Evolutionary conservation across 140 eudicot genomes (phyloP).

Genomic region (Eryngium alpinum): DNA sequence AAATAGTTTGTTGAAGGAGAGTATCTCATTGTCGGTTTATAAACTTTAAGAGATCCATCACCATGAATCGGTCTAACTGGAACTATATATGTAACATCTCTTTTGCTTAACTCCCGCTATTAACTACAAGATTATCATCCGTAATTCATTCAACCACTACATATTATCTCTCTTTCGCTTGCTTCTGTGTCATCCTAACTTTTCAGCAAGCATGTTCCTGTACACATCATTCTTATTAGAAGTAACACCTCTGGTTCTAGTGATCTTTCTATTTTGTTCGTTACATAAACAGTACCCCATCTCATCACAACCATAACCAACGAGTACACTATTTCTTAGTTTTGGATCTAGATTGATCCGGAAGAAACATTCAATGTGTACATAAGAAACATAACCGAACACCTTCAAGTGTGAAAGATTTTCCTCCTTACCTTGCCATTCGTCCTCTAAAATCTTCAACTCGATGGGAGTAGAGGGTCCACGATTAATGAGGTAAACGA

Average conservation of each 20-base stretch:
- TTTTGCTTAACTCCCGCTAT: neutral
- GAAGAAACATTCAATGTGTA: neutral
- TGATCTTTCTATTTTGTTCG: neutral
- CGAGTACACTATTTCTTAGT: neutral
- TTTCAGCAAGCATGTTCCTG: neutral
- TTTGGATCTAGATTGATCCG: neutral
- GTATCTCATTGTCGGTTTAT: no score
- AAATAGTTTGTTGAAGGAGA: no score
- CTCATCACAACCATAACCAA: neutral
- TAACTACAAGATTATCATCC: neutral
- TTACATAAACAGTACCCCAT: neutral
- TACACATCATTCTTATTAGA: neutral
- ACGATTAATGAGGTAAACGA: neutral
- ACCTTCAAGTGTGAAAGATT: neutral
- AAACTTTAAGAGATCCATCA: no score
- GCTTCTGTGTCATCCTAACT: neutral
- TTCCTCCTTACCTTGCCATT: neutral
- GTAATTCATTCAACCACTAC: neutral
- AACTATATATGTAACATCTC: neutral
- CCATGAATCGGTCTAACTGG: neutral
- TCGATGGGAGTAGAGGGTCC: neutral
- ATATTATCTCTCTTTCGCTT: neutral
- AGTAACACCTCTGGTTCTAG: neutral
- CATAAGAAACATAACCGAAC: neutral
- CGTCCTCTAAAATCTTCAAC: neutral